Evolutionary conservation across 805 yeast genomes (phyloP).

Genomic region (Yarrowia sp.): DNA sequence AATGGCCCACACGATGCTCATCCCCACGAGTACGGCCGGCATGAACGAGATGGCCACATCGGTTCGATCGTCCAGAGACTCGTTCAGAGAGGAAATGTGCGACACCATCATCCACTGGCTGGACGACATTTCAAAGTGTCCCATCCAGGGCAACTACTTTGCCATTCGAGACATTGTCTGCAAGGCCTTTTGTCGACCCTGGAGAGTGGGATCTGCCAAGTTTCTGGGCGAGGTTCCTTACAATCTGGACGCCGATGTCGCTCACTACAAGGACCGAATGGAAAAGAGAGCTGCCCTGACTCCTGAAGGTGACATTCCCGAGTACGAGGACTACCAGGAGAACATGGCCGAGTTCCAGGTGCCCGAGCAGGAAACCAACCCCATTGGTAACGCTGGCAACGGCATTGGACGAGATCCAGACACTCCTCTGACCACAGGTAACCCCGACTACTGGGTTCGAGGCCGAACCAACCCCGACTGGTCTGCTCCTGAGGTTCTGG

Average conservation of each 20-base stretch:
- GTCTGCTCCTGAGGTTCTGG: slow-evolving; percentile 27
- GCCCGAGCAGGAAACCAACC: slow-evolving; percentile 17
- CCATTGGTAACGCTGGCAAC: slow-evolving; percentile 4
- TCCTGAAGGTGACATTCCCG: slow-evolving; percentile 32
- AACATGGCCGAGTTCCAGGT: slow-evolving; percentile 17
- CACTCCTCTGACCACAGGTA: slow-evolving; percentile 29
- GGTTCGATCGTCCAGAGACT: slow-evolving; percentile 70
- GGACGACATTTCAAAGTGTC: slow-evolving; percentile 61
- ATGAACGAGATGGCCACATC: slow-evolving; percentile 69
- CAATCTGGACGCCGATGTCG: slow-evolving; percentile 11
- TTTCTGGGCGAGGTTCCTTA: slow-evolving; percentile 22
- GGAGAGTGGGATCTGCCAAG: slow-evolving; percentile 61
- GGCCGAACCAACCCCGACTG: slow-evolving; percentile 16
- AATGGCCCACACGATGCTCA: slow-evolving; percentile 22
- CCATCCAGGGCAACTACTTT: slow-evolving; percentile 59
- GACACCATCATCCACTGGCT: slow-evolving; percentile 75
- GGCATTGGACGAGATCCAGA: slow-evolving; percentile 23
- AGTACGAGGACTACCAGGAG: slow-evolving; percentile 35
- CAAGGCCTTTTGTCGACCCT: slow-evolving; percentile 63
- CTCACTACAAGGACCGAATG: slow-evolving; percentile 13
- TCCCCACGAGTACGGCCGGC: slow-evolving; percentile 53
- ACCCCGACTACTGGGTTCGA: slow-evolving; percentile 36
- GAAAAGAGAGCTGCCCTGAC: slow-evolving; percentile 34
- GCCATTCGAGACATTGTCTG: slow-evolving; percentile 61
- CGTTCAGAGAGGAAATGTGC: slow-evolving; percentile 81